These are phyloP conservation scores for Aspergillus viridinutans DNA, from an alignment of 2,329 filamentous ascomycete genomes.

Conservation along the genomic window DNA sequence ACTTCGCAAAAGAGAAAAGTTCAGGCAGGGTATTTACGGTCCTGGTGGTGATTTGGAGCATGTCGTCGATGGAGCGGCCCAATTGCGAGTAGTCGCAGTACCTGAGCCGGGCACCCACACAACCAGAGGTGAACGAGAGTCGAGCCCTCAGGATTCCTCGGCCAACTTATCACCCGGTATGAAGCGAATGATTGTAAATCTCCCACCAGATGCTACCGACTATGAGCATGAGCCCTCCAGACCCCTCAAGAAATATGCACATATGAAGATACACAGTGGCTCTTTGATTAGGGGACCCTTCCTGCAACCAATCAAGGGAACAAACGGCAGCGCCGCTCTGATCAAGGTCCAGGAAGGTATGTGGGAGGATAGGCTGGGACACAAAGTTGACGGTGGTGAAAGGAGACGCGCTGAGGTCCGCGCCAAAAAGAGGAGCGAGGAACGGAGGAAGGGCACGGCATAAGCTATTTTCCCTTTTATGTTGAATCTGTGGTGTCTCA, in stretches of 20 bases:
- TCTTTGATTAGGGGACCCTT: constrained; percentile 71
- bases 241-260: constrained; percentile 52
- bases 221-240: constrained; percentile 46
- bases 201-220: constrained; percentile 52
- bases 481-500: constrained; percentile 11
- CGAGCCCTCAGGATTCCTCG: constrained; percentile 39
- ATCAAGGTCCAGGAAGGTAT: constrained; percentile 77
- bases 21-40: constrained; percentile 71
- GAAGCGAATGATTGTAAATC: constrained; percentile 58
- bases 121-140: constrained; percentile 17
- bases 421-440: constrained; percentile 76
- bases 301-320: constrained; percentile 63
- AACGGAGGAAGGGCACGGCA: constrained; percentile 61
- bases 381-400: constrained; percentile 96
- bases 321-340: constrained; percentile 56
- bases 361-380: constrained; percentile 83
- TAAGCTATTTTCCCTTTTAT: not conserved
- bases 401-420: constrained; percentile 78
- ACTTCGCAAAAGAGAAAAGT: constrained; percentile 81
- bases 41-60: constrained; percentile 76
- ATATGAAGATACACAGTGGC: constrained; percentile 65
- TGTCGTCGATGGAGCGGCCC: constrained; percentile 61
- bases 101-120: constrained; percentile 35
- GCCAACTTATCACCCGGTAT: constrained; percentile 53
- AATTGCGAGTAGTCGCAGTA: constrained; percentile 56